Evolutionary conservation across 2,329 filamentous ascomycete species (phyloP), one percentile per base, ranked within the genome.

Genomic region (Trichothecium roseum): DNA sequence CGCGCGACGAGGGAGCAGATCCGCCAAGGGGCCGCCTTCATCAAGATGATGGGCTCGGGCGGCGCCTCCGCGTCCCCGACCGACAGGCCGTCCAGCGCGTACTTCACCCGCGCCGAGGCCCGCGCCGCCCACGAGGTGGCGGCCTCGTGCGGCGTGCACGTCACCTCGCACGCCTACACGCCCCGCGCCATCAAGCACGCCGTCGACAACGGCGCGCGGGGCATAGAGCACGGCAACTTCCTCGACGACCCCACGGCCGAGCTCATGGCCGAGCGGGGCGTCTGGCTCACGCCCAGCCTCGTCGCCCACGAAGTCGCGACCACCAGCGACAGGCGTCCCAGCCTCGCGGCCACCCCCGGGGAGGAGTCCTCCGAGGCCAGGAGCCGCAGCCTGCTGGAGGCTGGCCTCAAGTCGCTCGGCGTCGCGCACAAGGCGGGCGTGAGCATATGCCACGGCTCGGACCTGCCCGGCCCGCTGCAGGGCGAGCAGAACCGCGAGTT

Each of bases 141-240:
- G 1, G 52, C 47, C 5, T 63, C 67, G 38, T 54, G 58, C 8
- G 62, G 62, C 4, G 73, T 66, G 0, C 72, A 66, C 41, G 72
- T 75, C 2, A 76, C 72, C 1, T 66, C 68, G 3, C 72, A 78
- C 43, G 69, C 69, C 2, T 76, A 78, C 48, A 76, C 70, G 0
- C 62, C 68, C 4, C 69, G 73, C 38, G 20, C 10, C 20, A 24
- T 24, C 20, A 57, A 66, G n/a, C 34, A 18, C 24, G 68, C 68
- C 2, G 57, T 78, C 15, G 58, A 66, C 10, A 69, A 75, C 34
- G 74, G 70, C 22, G 72, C 70, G 1, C 56, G 46, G 14, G 68
- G 69, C 1, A 75, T 77, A 54, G 64, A 41, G 58, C 55, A 68
- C 39, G 62, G 63, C 1, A 68, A 64, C 39, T 45, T 67, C 22